These are phyloP conservation scores for Nicotiana noctiflora DNA, from an alignment of 257 asterid genomes.

Conservation along the genomic window DNA sequence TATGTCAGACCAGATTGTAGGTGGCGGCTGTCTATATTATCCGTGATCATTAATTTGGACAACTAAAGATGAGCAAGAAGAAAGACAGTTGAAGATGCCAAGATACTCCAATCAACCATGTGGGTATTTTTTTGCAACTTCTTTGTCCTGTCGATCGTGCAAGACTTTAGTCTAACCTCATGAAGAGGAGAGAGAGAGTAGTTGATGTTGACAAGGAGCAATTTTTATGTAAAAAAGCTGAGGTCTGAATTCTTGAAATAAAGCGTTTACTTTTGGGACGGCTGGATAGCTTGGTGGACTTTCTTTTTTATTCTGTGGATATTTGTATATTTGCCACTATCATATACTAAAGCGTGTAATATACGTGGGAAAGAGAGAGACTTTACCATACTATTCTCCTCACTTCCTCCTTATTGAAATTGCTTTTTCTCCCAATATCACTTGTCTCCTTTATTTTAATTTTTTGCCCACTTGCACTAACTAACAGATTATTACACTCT, in stretches of 20 bases:
- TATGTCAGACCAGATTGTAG: constrained; percentile 18
- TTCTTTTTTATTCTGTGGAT: constrained; percentile 27
- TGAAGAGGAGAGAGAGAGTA: constrained; percentile 29
- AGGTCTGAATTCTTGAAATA: constrained; percentile 44
- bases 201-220: constrained; percentile 82
- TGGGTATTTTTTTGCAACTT: constrained; percentile 25
- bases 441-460: neutral
- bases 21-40: constrained; percentile 25
- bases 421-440: neutral
- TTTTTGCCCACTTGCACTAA: constrained; percentile 25
- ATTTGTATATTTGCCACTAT: constrained; percentile 11
- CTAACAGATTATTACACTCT: constrained; percentile 6
- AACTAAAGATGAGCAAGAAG: constrained; percentile 18
- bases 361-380: constrained; percentile 25
- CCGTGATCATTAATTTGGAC: constrained; percentile 33
- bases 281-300: constrained; percentile 53
- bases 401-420: constrained; percentile 3
- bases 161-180: constrained; percentile 30
- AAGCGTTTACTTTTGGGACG: constrained; percentile 94
- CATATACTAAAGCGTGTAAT: constrained; percentile 32
- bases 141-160: constrained; percentile 41
- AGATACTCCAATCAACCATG: constrained; percentile 45
- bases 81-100: constrained; percentile 34
- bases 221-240: constrained; percentile 40
- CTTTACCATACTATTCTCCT: neutral